phyloP scores from a whole-genome alignment of 208 protist species.

The Leishmania amazonensis region DNA sequence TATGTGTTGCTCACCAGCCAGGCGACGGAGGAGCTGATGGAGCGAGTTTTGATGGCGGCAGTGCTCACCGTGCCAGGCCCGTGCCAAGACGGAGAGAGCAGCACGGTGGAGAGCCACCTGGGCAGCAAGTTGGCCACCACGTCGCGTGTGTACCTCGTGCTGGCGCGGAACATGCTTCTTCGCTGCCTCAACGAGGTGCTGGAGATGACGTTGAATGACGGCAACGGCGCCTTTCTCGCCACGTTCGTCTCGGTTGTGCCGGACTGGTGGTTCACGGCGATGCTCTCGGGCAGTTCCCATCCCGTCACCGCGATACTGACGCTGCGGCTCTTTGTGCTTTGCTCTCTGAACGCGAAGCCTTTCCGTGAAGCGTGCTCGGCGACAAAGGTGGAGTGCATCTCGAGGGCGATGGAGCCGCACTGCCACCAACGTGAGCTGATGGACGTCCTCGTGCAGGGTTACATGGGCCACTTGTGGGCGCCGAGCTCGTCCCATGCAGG shows the following conservation, averaged over 20 bases:
- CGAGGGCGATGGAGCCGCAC: constrained; percentile 37
- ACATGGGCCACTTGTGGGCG: constrained; percentile 40
- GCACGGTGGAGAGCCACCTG: constrained; percentile 37
- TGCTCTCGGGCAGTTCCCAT: constrained; percentile 45
- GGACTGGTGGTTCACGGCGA: constrained; percentile 56
- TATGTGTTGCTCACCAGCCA: constrained; percentile 29
- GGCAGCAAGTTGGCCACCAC: constrained; percentile 44
- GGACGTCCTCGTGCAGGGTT: constrained; percentile 45
- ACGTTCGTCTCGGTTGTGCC: constrained; percentile 41
- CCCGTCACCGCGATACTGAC: constrained; percentile 55
- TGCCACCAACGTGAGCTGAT: constrained; percentile 62
- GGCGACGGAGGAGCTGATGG: constrained; percentile 37
- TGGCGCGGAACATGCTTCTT: constrained; percentile 63
- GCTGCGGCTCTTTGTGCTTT: constrained; percentile 60
- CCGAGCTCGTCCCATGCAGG: constrained; percentile 19
- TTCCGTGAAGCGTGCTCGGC: constrained; percentile 41
- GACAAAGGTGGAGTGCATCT: constrained; percentile 30
- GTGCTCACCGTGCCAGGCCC: constrained; percentile 42
- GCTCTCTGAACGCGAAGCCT: constrained; percentile 35
- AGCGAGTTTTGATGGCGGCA: constrained; percentile 43
- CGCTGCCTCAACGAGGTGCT: constrained; percentile 46
- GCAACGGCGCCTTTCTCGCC: constrained; percentile 18
- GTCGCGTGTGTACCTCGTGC: constrained; percentile 37
- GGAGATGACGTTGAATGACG: constrained; percentile 21
- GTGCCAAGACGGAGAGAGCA: constrained; percentile 1